These are phyloP conservation scores for Sequoiadendron giganteum DNA, from an alignment of 75 land plant genomes.

Conservation along the genomic window DNA sequence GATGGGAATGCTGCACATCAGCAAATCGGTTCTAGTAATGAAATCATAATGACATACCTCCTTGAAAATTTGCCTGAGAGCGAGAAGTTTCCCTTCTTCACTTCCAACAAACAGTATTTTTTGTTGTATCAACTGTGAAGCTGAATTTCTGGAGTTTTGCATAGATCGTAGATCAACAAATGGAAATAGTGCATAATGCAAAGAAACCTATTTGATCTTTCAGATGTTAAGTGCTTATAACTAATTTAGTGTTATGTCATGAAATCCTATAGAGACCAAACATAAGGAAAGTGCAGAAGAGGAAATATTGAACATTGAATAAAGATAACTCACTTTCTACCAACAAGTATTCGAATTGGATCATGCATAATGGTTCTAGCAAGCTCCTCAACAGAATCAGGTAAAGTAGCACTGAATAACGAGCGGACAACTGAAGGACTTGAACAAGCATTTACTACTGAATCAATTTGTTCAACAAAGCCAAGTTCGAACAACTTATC, in stretches of 20 bases:
- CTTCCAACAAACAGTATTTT: conserved; percentile 82
- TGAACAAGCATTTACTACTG: conserved; percentile 88
- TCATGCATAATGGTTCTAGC: conserved; percentile 95
- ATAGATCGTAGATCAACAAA: background rate
- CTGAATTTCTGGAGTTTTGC: conserved; percentile 64
- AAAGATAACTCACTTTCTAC: conserved; percentile 59
- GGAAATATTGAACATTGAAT: background rate
- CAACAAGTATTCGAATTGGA: conserved; percentile 82
- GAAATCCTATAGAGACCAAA: background rate
- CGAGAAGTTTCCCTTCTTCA: conserved; percentile 93
- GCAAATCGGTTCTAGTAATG: background rate
- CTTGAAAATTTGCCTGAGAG: conserved; percentile 87
- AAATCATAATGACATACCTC: conserved; percentile 48
- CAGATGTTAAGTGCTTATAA: background rate
- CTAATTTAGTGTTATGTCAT: background rate
- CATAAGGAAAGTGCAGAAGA: background rate
- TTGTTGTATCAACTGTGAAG: conserved; percentile 74
- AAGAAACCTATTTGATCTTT: background rate
- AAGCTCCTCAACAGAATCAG: conserved; percentile 93
- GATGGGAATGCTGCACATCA: conserved; percentile 2
- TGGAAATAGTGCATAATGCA: conserved; percentile 3
- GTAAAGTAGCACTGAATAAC: conserved; percentile 95
- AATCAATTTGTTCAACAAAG: conserved; percentile 86
- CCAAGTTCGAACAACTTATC: conserved; percentile 97
- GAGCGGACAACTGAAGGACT: conserved; percentile 77